Base-by-base conservation (phyloP, 2,329 filamentous ascomycete genomes). In the Stemphylium beticola region DNA sequence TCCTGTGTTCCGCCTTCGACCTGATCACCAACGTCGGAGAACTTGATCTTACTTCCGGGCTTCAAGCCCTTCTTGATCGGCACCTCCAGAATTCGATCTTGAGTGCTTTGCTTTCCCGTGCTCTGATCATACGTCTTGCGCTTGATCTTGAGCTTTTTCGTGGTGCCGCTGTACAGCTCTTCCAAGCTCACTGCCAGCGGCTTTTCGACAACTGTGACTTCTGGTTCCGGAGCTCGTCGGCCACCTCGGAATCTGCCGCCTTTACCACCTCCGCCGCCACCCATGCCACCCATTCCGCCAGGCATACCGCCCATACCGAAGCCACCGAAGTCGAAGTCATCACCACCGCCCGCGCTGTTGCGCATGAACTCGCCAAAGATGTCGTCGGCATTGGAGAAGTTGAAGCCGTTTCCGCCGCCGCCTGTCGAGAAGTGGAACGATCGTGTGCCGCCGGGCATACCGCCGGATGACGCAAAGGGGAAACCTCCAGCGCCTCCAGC, bases 101-200 rank as follows among this genome's bases (percentile, higher is more conserved):
- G 90, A 3, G 88, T 89, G 38, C 86, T 91, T 66, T 92, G 87
- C 81, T 96, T 96, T 53, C 92, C 92, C 0, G 83, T 87, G 17
- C 87, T 78, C 34, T 80, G 82, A 75, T 99, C 95, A 74, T 91
- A 98, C 15, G 89, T 92, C 85, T 98, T 98, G 70, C 93, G 86
- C 70, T 96, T 97, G 62, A 98, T 96, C 80, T 95, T 96, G 84
- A 99, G 92, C 83, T 96, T 97, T 85, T 99, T 99, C 43, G 89
- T 92, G 32, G 87, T 86, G 36, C 95, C 95, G 22, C 84, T 87
- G 79, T 86, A 98, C 58, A 98, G 78, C 70, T 99, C 95, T 76
- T 99, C 95, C 31, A 99, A 79, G 2, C 89, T 86, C 18, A 99
- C 80, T 2, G 88, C 86, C 58, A 99, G 76, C 40, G 90, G 87